Base-by-base conservation (phyloP, 2,329 filamentous ascomycete genomes). In the Botrytis porri region DNA sequence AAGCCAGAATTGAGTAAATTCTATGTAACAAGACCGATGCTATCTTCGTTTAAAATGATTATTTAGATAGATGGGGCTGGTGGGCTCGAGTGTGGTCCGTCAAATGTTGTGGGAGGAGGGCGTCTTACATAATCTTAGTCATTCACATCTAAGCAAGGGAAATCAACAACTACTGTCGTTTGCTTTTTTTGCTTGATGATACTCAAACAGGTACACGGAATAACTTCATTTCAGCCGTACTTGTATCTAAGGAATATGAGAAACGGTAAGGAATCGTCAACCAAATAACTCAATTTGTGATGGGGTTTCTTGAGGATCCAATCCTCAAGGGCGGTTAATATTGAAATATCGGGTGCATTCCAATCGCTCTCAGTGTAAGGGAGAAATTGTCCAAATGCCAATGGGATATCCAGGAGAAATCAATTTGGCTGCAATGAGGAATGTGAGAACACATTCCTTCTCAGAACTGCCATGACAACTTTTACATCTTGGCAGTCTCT, bases 311-410 rank as follows among this genome's bases (percentile, higher is more conserved):
- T 7, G 8, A 29, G 32, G 4, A 65, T 51, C 14, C 48, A 41
- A 41, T n/a, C 18, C 37, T 37, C 25, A 69, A 69, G n/a, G 65
- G 48, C 5, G 54, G 25, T 8, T 18, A 18, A 69, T 43, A 57
- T 41, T 43, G 16, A 45, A 16, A 57, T 32, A 57, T 32, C 20
- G n/a, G 48, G 10, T 25, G 12, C 65, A 69, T 69, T 69, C 65
- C 65, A 57, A 32, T 39, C 35, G 18, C n/a, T 41, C 48, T 22
- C 7, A 5, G 6, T 59, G 37, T 22, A 69, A 69, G 48, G 65
- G 65, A 54, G 54, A 37, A 69, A 41, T 18, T 59, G 18, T 57
- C 9, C 14, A 41, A 69, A 69, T 57, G 48, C 65, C 65, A 69
- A 43, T 69, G 10, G 43, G 48, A 69, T 57, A 32, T 57, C 48